A percentile compares a stretch with the other conserved stretches of the same genome.
Conservation (phyloP, 805 yeast species). For the Starmerella asiatica region DNA sequence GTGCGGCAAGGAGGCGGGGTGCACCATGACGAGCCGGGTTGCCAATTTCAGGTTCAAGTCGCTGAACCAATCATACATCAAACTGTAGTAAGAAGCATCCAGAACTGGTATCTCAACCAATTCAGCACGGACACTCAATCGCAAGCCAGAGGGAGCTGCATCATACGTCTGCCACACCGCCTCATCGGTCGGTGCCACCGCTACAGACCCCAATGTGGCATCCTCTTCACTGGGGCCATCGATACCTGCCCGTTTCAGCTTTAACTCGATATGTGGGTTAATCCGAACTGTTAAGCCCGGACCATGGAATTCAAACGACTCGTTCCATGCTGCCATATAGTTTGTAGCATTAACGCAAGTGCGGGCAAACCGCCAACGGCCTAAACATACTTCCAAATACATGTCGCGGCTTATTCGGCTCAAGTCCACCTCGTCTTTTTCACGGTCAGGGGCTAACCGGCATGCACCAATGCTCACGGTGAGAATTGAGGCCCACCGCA, state of each 20-base stretch:
- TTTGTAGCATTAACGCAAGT: conserved; percentile 47
- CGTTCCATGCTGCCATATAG: conserved; percentile 69
- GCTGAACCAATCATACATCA: conserved; percentile 47
- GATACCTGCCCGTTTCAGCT: neutral
- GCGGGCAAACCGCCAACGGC: conserved; percentile 66
- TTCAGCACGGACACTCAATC: conserved; percentile 1
- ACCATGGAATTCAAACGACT: conserved; percentile 47
- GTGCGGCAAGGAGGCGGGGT: conserved; percentile 6
- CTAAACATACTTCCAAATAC: conserved; percentile 59
- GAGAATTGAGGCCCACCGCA: conserved; percentile 11
- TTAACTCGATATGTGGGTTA: conserved; percentile 14
- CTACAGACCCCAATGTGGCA: conserved; percentile 7
- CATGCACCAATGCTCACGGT: conserved; percentile 6
- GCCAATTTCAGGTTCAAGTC: conserved; percentile 29
- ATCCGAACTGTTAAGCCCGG: conserved; percentile 37
- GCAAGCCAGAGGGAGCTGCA: neutral
- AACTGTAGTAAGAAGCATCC: conserved; percentile 45
- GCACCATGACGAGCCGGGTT: conserved; percentile 23
- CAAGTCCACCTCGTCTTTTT: neutral
- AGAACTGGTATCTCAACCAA: conserved; percentile 23
- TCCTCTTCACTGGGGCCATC: conserved; percentile 5
- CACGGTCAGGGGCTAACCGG: neutral
- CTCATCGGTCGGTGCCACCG: neutral
- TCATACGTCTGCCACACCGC: conserved; percentile 2
- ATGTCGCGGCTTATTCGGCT: conserved; percentile 13